Base-by-base conservation (phyloP, 306 rosid genomes). In the Inga laurina region DNA sequence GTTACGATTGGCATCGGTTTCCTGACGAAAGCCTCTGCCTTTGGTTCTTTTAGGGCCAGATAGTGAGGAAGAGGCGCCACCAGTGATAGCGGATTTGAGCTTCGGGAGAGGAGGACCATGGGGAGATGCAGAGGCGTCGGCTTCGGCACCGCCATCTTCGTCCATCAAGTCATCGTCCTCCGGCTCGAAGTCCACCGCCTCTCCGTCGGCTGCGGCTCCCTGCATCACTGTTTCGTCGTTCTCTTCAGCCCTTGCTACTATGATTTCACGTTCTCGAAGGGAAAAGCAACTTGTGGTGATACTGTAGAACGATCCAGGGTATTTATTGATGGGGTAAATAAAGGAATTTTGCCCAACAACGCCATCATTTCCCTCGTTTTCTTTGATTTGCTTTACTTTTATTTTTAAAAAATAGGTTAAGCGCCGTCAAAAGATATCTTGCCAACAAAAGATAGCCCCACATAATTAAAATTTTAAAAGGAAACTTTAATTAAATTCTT, bases 101-200 rank as follows among this genome's bases (percentile, higher is more conserved):
- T 97, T 97, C 0, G 97, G 99, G 4, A 85, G 89, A 41, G 98
- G 94, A 46, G 88, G 90, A 64, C 94, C 93, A 49, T 85, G 86
- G 3, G 99, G 99, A 52, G 98, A 92, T 6, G 94, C 84, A 0
- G 87, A 24, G 82, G 89, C 92, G 79, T 93, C 98, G 57, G 83
- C 93, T 57, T 90, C 98, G 5, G 85, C 83, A 24, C 93, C 97
- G 51, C 87, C 98, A 24, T 97, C 99, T 87, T 97, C 99, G 93
- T 97, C 99, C 99, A 97, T 97, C 85, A 97, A 89, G 88, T 96
- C 99, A 84, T 96, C 99, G 5, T 96, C 98, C 87, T 96, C 98
- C 8, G 98, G 98, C 88, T 96, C 99, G 80, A 97, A 97, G 89
- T 97, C 98, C 81, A 97, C 93, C 4, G 99, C 94, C 80, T 97